Evolutionary conservation across 2,329 filamentous ascomycete species (phyloP).

Genomic region (Paraphoma sp.): DNA sequence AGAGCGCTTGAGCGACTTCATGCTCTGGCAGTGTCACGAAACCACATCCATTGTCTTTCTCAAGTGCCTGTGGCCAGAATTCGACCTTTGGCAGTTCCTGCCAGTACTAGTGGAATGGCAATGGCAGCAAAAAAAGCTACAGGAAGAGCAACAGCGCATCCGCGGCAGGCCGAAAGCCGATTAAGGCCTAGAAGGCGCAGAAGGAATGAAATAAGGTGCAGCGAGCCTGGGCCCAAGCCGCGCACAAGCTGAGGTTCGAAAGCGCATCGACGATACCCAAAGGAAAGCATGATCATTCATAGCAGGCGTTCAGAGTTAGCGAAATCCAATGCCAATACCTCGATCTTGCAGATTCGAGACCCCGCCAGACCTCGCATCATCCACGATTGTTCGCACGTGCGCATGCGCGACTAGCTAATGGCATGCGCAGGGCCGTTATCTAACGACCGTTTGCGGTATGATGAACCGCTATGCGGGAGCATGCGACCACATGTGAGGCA

Average conservation of each 20-base stretch:
- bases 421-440: constrained; percentile 17
- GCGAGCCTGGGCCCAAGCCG: not conserved
- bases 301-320: constrained; percentile 18
- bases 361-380: constrained; percentile 2
- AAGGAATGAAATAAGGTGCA: constrained; percentile 3
- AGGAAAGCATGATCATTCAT: constrained; percentile 26
- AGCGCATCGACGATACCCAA: constrained; percentile 33
- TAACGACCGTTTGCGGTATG: constrained; percentile 6
- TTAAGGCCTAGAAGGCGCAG: constrained; percentile 8
- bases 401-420: constrained; percentile 16
- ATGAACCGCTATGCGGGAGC: not conserved
- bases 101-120: constrained; percentile 94
- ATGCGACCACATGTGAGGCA: constrained; percentile 1
- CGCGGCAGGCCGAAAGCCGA: constrained; percentile 37
- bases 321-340: constrained; percentile 17
- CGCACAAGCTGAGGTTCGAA: constrained; percentile 14
- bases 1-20: constrained; percentile 91
- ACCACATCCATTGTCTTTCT: constrained; percentile 92
- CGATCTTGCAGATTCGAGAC: constrained; percentile 11
- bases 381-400: constrained; percentile 9
- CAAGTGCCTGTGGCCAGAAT: constrained; percentile 93
- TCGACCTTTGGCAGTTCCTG: constrained; percentile 91
- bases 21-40: constrained; percentile 98
- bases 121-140: constrained; percentile 60
- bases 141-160: constrained; percentile 43